These are phyloP conservation scores for Cryptococcus deneoformans DNA, from an alignment of 1,284 basidiomycete species.

Conservation along the genomic window DNA sequence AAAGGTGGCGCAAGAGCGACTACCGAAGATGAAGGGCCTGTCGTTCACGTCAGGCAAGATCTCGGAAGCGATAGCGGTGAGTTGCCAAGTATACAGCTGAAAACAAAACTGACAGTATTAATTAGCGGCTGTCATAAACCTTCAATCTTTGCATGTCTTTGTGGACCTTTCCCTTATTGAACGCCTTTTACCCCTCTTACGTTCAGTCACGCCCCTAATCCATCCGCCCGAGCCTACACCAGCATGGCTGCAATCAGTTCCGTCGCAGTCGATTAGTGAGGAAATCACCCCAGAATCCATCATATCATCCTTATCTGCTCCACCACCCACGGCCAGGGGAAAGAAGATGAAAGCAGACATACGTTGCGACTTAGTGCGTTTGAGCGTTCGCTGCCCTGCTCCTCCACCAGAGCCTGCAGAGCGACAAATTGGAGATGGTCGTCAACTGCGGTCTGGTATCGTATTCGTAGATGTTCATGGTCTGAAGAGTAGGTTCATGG, in stretches of 20 bases:
- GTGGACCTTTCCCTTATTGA: constrained; percentile 62
- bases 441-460: constrained; percentile 44
- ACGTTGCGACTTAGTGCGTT: constrained; percentile 36
- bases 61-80: not conserved
- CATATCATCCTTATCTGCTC: constrained; percentile 7
- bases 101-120: not conserved
- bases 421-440: constrained; percentile 41
- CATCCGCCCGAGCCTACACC: constrained; percentile 9
- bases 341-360: constrained; percentile 7
- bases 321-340: not conserved
- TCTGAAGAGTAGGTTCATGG: constrained; percentile 14
- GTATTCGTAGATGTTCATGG: constrained; percentile 46
- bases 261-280: not conserved
- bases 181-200: constrained; percentile 42
- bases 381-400: constrained; percentile 47
- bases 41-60: not conserved
- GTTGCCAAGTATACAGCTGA: constrained; percentile 6
- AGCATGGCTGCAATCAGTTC: not conserved
- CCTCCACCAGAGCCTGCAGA: constrained; percentile 33
- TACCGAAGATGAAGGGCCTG: not conserved
- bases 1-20: constrained; percentile 14
- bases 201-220: constrained; percentile 32
- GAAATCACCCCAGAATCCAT: constrained; percentile 18
- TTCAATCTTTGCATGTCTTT: constrained; percentile 68
- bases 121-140: constrained; percentile 25